Evolutionary conservation across 2,329 filamentous ascomycete genomes (phyloP).

Genomic region (Diplocarpon rosae): DNA sequence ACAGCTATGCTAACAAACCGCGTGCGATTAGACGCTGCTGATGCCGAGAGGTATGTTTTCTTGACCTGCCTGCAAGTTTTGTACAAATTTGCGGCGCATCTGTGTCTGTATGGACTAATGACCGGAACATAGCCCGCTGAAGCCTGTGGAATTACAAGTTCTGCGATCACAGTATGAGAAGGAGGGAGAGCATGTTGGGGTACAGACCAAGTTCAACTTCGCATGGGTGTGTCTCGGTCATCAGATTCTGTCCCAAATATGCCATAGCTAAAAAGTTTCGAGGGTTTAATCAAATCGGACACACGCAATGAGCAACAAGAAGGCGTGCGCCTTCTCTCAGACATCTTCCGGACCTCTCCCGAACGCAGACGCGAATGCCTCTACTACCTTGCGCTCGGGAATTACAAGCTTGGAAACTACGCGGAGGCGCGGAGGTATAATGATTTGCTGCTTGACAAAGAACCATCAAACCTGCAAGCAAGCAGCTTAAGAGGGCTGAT

Average conservation of each 20-base stretch:
- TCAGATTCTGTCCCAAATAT: too few relatives aligned
- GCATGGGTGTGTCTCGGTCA: constrained; percentile 58
- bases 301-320: constrained; percentile 80
- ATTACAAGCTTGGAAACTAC: constrained; percentile 98
- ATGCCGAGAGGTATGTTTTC: constrained; percentile 73
- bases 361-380: constrained; percentile 95
- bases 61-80: not conserved
- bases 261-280: not conserved
- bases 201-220: constrained; percentile 99
- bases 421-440: constrained; percentile 91
- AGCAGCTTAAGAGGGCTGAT: constrained; percentile 77
- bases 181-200: constrained; percentile 89
- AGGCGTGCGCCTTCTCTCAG: constrained; percentile 83
- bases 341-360: constrained; percentile 89
- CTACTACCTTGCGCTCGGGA: constrained; percentile 93
- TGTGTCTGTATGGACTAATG: constrained; percentile 7
- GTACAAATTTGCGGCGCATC: not conserved
- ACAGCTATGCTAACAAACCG: constrained; percentile 23
- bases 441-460: constrained; percentile 79
- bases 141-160: constrained; percentile 84
- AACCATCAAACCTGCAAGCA: constrained; percentile 85
- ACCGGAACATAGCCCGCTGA: constrained; percentile 57
- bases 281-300: constrained; percentile 94
- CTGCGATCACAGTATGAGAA: constrained; percentile 92
- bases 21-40: constrained; percentile 68